These are phyloP conservation scores for Mariannaea elegans DNA, from an alignment of 2,329 filamentous ascomycete species.

Conservation along the genomic window DNA sequence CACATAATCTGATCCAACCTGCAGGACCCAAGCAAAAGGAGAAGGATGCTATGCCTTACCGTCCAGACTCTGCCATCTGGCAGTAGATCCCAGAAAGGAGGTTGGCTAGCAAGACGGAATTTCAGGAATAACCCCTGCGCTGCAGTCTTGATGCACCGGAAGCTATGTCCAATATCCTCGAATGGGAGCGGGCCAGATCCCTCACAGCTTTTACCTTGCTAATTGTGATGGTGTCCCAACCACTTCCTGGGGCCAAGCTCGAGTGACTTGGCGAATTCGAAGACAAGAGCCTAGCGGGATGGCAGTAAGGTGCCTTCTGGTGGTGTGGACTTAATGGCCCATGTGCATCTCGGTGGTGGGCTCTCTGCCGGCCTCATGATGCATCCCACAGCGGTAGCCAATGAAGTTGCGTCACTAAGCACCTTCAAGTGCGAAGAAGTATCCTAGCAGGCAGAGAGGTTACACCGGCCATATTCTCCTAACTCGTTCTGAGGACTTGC, in stretches of 20 bases:
- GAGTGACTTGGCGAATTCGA: no score
- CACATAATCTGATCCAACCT: no score
- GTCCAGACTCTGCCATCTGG: background rate
- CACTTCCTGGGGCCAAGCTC: no score
- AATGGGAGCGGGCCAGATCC: constrained; percentile 5
- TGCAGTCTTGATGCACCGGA: constrained; percentile 26
- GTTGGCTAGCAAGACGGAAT: constrained; percentile 50
- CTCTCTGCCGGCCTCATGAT: constrained; percentile 30
- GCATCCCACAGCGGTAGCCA: constrained; percentile 31
- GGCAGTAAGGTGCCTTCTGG: constrained; percentile 19
- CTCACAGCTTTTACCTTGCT: background rate
- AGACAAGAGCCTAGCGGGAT: constrained; percentile 9
- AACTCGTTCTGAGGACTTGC: constrained; percentile 6
- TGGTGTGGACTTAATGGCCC: constrained; percentile 20
- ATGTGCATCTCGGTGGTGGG: constrained; percentile 27
- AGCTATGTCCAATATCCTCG: constrained; percentile 2
- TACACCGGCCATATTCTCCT: constrained; percentile 7
- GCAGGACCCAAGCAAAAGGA: no score
- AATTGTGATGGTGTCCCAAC: constrained; percentile 6
- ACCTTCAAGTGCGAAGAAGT: constrained; percentile 10
- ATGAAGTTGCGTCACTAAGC: constrained; percentile 22
- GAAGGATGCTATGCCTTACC: background rate
- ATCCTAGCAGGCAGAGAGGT: constrained; percentile 10
- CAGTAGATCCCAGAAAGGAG: background rate
- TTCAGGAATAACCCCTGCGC: constrained; percentile 45